phyloP scores from a whole-genome alignment of 345 rosid genomes.

The Citrus mangshanensis region DNA sequence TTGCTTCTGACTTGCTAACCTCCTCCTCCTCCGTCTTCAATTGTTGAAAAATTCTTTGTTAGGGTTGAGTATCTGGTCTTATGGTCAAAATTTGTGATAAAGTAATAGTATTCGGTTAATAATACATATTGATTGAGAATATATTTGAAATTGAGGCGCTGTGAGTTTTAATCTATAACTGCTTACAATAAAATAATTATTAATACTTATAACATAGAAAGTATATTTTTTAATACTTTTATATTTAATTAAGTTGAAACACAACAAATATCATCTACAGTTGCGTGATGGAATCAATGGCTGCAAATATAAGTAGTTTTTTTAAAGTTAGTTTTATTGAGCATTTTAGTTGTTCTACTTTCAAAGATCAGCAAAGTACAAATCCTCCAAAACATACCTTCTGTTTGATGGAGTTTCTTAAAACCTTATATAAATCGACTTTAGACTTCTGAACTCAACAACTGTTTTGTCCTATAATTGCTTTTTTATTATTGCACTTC shows the following conservation, averaged over 20 bases:
- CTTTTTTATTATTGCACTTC: not conserved
- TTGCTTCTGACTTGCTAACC: constrained; percentile 11
- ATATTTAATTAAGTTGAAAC: no score
- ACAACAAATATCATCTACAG: no score
- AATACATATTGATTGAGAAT: not conserved
- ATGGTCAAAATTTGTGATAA: not conserved
- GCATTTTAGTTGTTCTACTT: not conserved
- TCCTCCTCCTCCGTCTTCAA: not conserved
- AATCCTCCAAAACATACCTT: no score
- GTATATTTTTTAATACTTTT: no score
- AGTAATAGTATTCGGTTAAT: no score
- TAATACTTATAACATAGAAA: no score
- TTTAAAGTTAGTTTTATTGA: no score
- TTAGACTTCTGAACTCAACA: not conserved
- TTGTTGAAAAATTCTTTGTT: not conserved
- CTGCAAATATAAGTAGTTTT: no score
- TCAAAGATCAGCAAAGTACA: not conserved
- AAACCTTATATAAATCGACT: not conserved
- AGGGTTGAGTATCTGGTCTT: not conserved
- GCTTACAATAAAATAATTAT: no score
- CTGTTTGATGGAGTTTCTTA: not conserved
- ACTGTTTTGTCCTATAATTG: not conserved
- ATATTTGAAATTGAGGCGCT: no score
- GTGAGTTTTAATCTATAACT: no score
- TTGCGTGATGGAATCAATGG: no score